Conservation (phyloP, 768 basidiomycete genomes). For the Chalciporus piperatus region DNA sequence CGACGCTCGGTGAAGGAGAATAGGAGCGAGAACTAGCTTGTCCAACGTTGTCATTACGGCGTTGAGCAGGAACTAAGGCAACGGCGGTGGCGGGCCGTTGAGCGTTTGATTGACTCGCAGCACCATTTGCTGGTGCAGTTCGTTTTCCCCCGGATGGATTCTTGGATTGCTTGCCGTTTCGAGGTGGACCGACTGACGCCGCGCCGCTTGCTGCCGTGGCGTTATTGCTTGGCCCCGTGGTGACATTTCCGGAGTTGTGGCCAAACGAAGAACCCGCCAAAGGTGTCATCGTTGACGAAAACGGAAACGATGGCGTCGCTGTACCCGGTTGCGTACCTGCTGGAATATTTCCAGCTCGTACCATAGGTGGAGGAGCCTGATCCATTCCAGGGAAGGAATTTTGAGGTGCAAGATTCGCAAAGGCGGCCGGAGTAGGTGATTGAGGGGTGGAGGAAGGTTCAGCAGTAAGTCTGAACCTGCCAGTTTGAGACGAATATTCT, state of each 20-base stretch:
- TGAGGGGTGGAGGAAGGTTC: slow-evolving; percentile 29
- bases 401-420: slow-evolving; percentile 38
- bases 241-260: slow-evolving; percentile 4
- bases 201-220: background rate
- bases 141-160: slow-evolving; percentile 11
- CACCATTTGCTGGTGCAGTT: background rate
- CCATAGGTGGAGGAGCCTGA: background rate
- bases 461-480: slow-evolving; percentile 44
- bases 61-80: too few species aligned
- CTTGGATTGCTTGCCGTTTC: slow-evolving; percentile 10
- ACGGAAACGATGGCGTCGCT: too few species aligned
- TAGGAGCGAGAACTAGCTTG: background rate
- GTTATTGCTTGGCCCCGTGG: slow-evolving; percentile 1
- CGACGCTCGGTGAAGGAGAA: background rate
- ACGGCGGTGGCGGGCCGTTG: background rate
- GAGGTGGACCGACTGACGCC: background rate
- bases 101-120: slow-evolving; percentile 1
- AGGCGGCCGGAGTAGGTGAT: slow-evolving; percentile 31
- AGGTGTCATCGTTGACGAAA: slow-evolving; percentile 4
- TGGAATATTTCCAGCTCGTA: slow-evolving; percentile 5
- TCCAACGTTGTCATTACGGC: background rate
- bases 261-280: background rate
- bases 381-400: slow-evolving; percentile 38
- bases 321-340: slow-evolving; percentile 1
- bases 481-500: slow-evolving; percentile 45